A percentile compares a stretch with the other conserved stretches of the same genome.
phyloP scores from a whole-genome alignment of 345 rosid species.

The Erodium maritimum region DNA sequence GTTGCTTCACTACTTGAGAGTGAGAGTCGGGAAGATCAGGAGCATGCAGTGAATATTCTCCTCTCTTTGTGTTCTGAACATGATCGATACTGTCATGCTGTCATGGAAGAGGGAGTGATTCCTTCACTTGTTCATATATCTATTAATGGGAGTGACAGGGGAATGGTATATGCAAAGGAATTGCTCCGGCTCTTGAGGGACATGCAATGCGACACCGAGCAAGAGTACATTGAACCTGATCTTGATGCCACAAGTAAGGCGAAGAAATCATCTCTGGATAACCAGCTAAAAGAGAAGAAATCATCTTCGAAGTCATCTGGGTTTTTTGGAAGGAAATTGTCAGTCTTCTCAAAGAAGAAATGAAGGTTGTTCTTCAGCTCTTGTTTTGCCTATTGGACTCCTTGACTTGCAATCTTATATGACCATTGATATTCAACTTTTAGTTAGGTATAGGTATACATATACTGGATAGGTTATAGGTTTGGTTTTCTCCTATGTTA shows the following conservation, averaged over 20 bases:
- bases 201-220: conserved; percentile 10
- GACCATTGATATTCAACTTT: neutral
- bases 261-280: neutral
- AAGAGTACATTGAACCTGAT: conserved; percentile 13
- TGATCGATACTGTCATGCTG: conserved; percentile 37
- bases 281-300: conserved; percentile 15
- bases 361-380: conserved; percentile 10
- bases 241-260: neutral
- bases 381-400: neutral
- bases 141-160: conserved; percentile 51
- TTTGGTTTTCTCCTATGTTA: neutral
- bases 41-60: conserved; percentile 28
- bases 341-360: conserved; percentile 30
- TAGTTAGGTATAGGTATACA: no score
- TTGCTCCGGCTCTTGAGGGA: conserved; percentile 58
- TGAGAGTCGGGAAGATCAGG: conserved; percentile 48
- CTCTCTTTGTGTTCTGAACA: conserved; percentile 30
- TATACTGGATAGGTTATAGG: neutral
- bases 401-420: no score
- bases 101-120: conserved; percentile 52
- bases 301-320: conserved; percentile 28
- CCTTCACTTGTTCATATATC: conserved; percentile 42
- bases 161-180: conserved; percentile 44
- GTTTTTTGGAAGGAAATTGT: conserved; percentile 19
- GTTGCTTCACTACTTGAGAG: conserved; percentile 49